Conservation (phyloP, 2,329 filamentous ascomycete genomes). For the Thelonectria olida region DNA sequence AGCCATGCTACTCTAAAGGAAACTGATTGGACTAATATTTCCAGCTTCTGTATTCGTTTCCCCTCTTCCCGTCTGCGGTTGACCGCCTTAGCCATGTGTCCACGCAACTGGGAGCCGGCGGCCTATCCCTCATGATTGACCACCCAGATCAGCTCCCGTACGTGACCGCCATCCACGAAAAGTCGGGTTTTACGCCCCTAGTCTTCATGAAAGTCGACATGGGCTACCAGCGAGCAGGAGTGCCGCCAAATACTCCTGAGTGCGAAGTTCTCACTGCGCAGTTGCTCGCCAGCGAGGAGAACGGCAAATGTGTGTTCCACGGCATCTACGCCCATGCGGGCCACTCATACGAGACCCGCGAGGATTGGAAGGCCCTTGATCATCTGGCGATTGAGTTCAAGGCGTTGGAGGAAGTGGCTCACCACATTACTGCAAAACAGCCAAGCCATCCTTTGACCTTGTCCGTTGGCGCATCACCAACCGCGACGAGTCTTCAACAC, state of each 20-base stretch:
- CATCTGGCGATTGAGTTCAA: conserved; percentile 54
- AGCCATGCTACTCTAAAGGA: background rate
- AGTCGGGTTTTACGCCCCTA: conserved; percentile 57
- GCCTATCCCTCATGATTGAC: conserved; percentile 74
- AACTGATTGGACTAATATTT: background rate
- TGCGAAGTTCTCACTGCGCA: conserved; percentile 55
- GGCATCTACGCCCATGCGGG: conserved; percentile 79
- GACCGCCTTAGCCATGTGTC: conserved; percentile 66
- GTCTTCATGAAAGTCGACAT: conserved; percentile 79
- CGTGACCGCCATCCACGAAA: conserved; percentile 51
- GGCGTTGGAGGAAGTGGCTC: conserved; percentile 2
- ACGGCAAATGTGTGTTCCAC: conserved; percentile 49
- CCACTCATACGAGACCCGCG: conserved; percentile 71
- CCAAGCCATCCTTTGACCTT: background rate
- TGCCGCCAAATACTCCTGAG: conserved; percentile 58
- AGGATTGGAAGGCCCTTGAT: conserved; percentile 64
- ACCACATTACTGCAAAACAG: background rate
- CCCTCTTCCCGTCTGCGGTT: conserved; percentile 68
- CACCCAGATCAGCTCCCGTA: conserved; percentile 66
- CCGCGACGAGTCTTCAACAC: conserved; percentile 9
- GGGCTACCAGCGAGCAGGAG: conserved; percentile 74
- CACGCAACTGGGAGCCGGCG: conserved; percentile 59
- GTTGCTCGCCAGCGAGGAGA: conserved; percentile 51
- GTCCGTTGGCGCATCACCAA: conserved; percentile 3
- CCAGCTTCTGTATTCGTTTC: conserved; percentile 75